Evolutionary conservation across 129 eudicot genomes (phyloP).

Genomic region (Chrysanthemum seticuspe): DNA sequence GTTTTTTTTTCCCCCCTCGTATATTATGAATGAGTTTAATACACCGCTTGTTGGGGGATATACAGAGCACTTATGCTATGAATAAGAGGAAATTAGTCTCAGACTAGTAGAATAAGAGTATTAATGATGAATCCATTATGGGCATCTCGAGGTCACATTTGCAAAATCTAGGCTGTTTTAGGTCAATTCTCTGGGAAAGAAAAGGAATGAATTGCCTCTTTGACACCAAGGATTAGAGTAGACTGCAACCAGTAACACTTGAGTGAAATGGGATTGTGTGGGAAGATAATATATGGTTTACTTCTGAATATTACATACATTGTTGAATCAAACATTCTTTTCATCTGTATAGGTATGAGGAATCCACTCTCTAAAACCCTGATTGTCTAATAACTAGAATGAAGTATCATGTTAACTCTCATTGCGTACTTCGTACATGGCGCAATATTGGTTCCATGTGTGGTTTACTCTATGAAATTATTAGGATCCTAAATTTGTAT

Average conservation of each 20-base stretch:
- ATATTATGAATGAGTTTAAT: too few relatives aligned
- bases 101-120: too few relatives aligned
- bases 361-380: neutral
- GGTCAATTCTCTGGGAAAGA: neutral
- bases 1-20: too few relatives aligned
- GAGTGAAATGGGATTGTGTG: neutral
- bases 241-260: neutral
- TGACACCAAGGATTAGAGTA: neutral
- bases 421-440: neutral
- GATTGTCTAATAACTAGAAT: neutral
- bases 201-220: neutral
- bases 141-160: neutral
- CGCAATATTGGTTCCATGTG: neutral
- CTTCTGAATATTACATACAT: neutral
- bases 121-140: neutral
- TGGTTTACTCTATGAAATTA: neutral
- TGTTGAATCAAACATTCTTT: neutral
- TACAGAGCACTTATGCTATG: too few relatives aligned
- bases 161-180: neutral
- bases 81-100: too few relatives aligned
- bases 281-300: neutral
- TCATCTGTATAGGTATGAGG: neutral
- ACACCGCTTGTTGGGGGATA: too few relatives aligned
- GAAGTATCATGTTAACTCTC: neutral
- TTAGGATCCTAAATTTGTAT: constrained; percentile 1